A percentile compares a stretch with the other conserved stretches of the same genome.
These are phyloP conservation scores for Podospora tetraspora DNA, from an alignment of 495 filamentous ascomycete genomes.

Conservation along the genomic window DNA sequence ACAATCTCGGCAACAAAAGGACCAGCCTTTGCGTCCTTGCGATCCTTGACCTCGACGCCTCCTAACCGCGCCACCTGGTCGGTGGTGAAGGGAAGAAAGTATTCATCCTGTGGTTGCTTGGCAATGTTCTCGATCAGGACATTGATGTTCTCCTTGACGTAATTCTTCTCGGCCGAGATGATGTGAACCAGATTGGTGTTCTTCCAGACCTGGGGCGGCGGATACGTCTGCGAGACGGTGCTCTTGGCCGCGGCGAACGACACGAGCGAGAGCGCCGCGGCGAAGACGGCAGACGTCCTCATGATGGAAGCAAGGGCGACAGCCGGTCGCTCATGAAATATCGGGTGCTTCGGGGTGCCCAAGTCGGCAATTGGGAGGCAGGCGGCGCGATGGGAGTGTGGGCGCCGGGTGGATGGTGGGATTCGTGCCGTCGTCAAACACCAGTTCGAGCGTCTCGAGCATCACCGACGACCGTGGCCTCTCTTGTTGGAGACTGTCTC, in stretches of 20 bases:
- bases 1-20: constrained; percentile 64
- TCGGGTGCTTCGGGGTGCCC: constrained; percentile 4
- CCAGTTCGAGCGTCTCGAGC: constrained; percentile 14
- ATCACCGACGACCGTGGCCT: constrained; percentile 28
- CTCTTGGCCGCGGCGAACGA: constrained; percentile 35
- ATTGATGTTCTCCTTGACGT: constrained; percentile 84
- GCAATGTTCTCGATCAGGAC: constrained; percentile 86
- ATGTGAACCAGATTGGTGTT: constrained; percentile 86
- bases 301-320: constrained; percentile 37
- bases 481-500: constrained; percentile 25
- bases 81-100: constrained; percentile 78
- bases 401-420: neutral
- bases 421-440: constrained; percentile 9
- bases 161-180: constrained; percentile 88
- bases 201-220: constrained; percentile 82
- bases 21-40: constrained; percentile 65
- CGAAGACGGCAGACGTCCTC: constrained; percentile 49
- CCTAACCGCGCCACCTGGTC: constrained; percentile 70
- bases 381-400: constrained; percentile 1
- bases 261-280: constrained; percentile 45
- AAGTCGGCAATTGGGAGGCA: constrained; percentile 16
- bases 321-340: constrained; percentile 37
- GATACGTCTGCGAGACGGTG: constrained; percentile 24
- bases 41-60: constrained; percentile 84
- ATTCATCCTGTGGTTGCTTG: constrained; percentile 69